Conservation (phyloP, 1,284 basidiomycete species). For the Nidula niveotomentosa region DNA sequence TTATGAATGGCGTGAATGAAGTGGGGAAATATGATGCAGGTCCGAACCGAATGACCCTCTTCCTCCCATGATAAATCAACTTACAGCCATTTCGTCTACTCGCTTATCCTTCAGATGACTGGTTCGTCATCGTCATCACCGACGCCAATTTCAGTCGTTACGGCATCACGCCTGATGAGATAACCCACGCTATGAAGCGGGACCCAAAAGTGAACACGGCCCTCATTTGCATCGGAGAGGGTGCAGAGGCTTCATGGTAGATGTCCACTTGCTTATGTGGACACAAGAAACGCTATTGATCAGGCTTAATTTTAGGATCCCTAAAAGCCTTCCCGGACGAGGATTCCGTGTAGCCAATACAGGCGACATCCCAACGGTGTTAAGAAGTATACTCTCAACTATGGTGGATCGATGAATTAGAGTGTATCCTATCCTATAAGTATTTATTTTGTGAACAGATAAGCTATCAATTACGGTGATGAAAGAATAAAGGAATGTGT, state of each 20-base stretch:
- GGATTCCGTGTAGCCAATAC: constrained; percentile 49
- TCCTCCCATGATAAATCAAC: too few relatives aligned
- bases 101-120: constrained; percentile 44
- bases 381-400: constrained; percentile 48
- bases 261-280: constrained; percentile 8
- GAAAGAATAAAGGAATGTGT: too few relatives aligned
- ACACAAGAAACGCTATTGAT: constrained; percentile 1
- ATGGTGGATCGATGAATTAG: constrained; percentile 43
- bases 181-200: constrained; percentile 55
- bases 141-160: constrained; percentile 69
- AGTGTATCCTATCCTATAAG: too few relatives aligned
- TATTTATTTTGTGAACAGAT: too few relatives aligned
- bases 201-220: constrained; percentile 66
- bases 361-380: constrained; percentile 47
- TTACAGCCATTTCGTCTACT: too few relatives aligned
- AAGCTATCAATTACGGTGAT: too few relatives aligned
- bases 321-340: constrained; percentile 49
- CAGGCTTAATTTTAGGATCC: constrained; percentile 44
- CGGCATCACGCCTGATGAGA: constrained; percentile 57
- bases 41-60: too few relatives aligned
- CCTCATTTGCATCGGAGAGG: constrained; percentile 69
- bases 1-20: constrained; percentile 57
- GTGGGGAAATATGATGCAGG: constrained; percentile 64
- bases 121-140: constrained; percentile 68
- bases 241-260: constrained; percentile 61